Conservation (phyloP, 495 filamentous ascomycete genomes). For the Penicillium angulare region DNA sequence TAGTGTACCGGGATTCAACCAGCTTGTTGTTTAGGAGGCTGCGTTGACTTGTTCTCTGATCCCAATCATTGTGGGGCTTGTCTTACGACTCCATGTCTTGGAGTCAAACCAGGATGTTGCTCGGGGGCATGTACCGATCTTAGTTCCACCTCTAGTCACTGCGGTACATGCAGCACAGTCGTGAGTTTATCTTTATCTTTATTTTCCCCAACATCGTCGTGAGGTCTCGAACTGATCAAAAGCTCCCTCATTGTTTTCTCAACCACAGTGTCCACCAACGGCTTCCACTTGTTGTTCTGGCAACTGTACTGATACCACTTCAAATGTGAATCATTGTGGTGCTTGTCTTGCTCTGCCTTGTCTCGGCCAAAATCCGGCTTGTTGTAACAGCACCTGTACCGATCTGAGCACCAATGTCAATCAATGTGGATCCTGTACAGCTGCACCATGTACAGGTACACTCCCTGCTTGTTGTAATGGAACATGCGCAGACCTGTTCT, state of each 20-base stretch:
- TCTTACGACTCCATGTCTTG: constrained; percentile 11
- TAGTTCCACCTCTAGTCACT: not conserved
- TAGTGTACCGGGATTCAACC: constrained; percentile 13
- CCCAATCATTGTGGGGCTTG: constrained; percentile 15
- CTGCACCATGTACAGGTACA: constrained; percentile 3
- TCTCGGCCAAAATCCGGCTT: constrained; percentile 2
- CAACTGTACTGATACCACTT: constrained; percentile 10
- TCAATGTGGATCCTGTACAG: constrained; percentile 12
- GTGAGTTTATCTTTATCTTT: not conserved
- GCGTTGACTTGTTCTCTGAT: constrained; percentile 7
- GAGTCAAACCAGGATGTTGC: constrained; percentile 8
- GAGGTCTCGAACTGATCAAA: not conserved
- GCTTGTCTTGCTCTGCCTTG: constrained; percentile 7
- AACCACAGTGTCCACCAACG: constrained; percentile 1
- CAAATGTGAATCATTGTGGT: constrained; percentile 11
- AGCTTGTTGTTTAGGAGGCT: constrained; percentile 13
- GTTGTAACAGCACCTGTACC: constrained; percentile 10
- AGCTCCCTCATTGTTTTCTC: not conserved
- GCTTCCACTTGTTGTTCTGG: constrained; percentile 15
- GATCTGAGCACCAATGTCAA: constrained; percentile 1
- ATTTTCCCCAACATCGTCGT: too few relatives aligned
- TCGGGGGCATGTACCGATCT: constrained; percentile 8
- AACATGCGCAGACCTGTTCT: constrained; percentile 8
- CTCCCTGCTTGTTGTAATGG: constrained; percentile 13
- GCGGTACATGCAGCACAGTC: constrained; percentile 1